A percentile compares a stretch with the other conserved stretches of the same genome.
Conservation (phyloP, 129 eudicot species). For the Kitagawia praeruptora region DNA sequence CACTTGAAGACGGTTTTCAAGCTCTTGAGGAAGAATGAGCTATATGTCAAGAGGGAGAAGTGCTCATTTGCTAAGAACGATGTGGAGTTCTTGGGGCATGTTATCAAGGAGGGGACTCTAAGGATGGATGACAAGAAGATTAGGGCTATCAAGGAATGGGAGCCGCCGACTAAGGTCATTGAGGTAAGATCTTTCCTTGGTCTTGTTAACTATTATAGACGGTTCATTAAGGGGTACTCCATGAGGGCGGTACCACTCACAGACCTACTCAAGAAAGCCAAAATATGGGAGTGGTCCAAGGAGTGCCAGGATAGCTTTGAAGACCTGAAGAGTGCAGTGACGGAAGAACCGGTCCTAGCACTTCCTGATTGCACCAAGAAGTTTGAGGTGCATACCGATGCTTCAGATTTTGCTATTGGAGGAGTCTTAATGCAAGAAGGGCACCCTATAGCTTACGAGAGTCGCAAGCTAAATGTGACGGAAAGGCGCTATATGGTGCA, state of each 20-base stretch:
- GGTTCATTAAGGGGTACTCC: background rate
- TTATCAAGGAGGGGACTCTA: too few relatives aligned
- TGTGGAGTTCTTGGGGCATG: too few relatives aligned
- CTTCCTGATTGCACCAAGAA: background rate
- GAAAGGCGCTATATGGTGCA: too few relatives aligned
- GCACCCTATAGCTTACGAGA: too few relatives aligned
- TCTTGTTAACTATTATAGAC: slow-evolving; percentile 9
- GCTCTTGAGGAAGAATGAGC: background rate
- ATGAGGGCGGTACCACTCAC: background rate
- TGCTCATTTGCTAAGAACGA: too few relatives aligned
- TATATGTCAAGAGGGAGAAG: too few relatives aligned
- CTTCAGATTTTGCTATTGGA: background rate
- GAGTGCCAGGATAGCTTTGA: background rate
- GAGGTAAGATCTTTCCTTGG: background rate
- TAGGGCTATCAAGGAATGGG: background rate
- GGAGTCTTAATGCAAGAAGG: too few relatives aligned
- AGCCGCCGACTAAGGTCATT: background rate
- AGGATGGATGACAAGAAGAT: too few relatives aligned
- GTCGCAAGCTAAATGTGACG: too few relatives aligned
- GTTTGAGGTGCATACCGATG: background rate
- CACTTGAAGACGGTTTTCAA: background rate
- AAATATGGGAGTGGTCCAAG: background rate
- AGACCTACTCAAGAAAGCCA: background rate
- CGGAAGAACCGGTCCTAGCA: background rate
- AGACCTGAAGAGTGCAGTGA: background rate